phyloP scores from a whole-genome alignment of 2,329 filamentous ascomycete genomes.

The Colletotrichum abscissum region DNA sequence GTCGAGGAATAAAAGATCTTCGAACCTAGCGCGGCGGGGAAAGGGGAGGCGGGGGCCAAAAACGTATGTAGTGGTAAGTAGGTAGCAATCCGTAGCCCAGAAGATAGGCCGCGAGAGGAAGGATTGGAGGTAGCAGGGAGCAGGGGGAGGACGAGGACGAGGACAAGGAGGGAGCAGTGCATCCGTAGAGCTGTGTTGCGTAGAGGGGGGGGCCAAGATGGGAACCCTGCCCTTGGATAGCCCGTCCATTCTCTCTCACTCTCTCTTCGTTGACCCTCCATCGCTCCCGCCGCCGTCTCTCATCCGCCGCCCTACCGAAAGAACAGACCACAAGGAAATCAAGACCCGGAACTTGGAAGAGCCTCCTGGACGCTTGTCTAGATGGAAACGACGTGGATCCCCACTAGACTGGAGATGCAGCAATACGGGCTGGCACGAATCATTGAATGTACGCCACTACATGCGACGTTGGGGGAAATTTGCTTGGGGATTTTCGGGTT shows the following conservation, averaged over 20 bases:
- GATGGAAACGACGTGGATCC: not conserved
- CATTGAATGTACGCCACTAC: constrained; percentile 10
- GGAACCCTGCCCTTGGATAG: constrained; percentile 4
- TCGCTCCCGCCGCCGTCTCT: constrained; percentile 14
- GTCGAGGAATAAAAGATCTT: constrained; percentile 24
- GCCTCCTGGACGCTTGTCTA: not conserved
- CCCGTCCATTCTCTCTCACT: not conserved
- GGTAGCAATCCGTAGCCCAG: not conserved
- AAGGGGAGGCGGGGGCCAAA: not conserved
- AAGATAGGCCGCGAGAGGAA: not conserved
- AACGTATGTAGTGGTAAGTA: not conserved
- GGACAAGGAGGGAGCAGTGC: no score
- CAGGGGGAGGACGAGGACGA: not conserved
- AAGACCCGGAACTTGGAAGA: not conserved
- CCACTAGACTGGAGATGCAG: constrained; percentile 4
- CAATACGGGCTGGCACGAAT: constrained; percentile 18
- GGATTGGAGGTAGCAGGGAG: not conserved
- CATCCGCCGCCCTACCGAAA: constrained; percentile 4
- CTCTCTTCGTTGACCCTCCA: not conserved
- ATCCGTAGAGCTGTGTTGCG: no score
- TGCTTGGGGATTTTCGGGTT: constrained; percentile 14
- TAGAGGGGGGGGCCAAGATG: not conserved
- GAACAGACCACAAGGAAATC: not conserved
- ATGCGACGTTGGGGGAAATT: constrained; percentile 22
- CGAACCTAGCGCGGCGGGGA: constrained; percentile 30